These are phyloP conservation scores for Heritiera littoralis DNA, from an alignment of 345 rosid genomes.

Conservation along the genomic window DNA sequence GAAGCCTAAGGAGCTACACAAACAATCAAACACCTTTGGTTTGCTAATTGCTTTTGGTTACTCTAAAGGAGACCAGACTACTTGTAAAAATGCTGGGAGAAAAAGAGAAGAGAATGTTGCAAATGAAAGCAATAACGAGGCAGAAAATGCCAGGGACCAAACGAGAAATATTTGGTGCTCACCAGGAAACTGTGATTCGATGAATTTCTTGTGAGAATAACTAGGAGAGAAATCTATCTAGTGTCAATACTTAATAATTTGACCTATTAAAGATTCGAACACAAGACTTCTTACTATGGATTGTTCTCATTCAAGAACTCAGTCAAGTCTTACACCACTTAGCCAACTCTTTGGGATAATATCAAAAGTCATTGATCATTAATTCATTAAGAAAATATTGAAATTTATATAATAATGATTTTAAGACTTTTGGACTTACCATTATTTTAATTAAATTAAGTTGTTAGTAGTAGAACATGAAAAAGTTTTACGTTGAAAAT, in stretches of 20 bases:
- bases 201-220: neutral
- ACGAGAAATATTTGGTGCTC: neutral
- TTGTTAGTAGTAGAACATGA: too few species aligned
- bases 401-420: too few species aligned
- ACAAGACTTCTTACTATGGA: too few species aligned
- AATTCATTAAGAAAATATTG: too few species aligned
- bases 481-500: too few species aligned
- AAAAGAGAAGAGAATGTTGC: neutral
- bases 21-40: constrained; percentile 61
- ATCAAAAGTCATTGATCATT: too few species aligned
- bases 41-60: neutral
- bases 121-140: neutral
- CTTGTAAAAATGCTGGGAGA: neutral
- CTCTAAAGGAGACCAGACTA: neutral
- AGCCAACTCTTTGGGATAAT: too few species aligned
- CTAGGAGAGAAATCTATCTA: neutral
- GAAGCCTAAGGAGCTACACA: constrained; percentile 60
- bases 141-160: neutral
- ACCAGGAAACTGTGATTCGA: neutral
- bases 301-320: too few species aligned
- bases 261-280: too few species aligned
- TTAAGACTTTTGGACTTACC: too few species aligned
- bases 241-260: neutral
- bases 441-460: too few species aligned
- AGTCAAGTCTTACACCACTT: too few species aligned